Conservation (phyloP, 352 stramenopile genomes). For the Phytophthora ramorum region DNA sequence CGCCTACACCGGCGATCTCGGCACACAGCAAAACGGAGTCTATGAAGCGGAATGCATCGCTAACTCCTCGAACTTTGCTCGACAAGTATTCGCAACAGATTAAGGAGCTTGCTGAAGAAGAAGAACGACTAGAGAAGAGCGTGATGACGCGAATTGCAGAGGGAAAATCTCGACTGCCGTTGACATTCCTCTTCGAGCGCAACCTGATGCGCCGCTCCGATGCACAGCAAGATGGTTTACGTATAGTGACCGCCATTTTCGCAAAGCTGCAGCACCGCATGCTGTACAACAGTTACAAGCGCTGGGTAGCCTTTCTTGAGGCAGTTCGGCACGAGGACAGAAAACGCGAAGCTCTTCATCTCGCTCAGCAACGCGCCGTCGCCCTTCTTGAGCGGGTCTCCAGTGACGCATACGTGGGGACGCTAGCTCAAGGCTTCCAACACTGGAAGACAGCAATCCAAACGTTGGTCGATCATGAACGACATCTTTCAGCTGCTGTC, state of each 20-base stretch:
- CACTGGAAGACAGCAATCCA: conserved; percentile 34
- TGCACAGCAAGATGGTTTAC: conserved; percentile 59
- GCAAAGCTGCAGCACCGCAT: conserved; percentile 70
- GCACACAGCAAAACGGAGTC: background rate
- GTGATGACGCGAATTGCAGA: conserved; percentile 52
- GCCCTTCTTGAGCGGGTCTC: conserved; percentile 63
- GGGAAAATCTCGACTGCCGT: conserved; percentile 63
- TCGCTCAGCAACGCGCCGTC: conserved; percentile 46
- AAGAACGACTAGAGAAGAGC: conserved; percentile 40
- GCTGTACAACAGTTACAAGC: conserved; percentile 51
- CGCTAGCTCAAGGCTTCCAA: conserved; percentile 41
- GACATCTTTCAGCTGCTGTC: conserved; percentile 36
- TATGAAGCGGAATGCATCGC: background rate
- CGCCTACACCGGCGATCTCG: background rate
- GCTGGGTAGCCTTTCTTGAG: conserved; percentile 43
- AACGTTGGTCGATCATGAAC: conserved; percentile 32
- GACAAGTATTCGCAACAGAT: conserved; percentile 23
- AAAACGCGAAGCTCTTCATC: conserved; percentile 30
- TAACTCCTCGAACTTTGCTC: conserved; percentile 10
- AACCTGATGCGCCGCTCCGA: conserved; percentile 63
- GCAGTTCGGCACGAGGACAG: conserved; percentile 25
- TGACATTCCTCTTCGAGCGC: conserved; percentile 81
- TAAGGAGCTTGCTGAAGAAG: conserved; percentile 20
- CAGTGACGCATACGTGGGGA: conserved; percentile 62
- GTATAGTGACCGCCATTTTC: conserved; percentile 69